Conservation (phyloP, 768 basidiomycete species). For the Lactarius pseudohatsudake region DNA sequence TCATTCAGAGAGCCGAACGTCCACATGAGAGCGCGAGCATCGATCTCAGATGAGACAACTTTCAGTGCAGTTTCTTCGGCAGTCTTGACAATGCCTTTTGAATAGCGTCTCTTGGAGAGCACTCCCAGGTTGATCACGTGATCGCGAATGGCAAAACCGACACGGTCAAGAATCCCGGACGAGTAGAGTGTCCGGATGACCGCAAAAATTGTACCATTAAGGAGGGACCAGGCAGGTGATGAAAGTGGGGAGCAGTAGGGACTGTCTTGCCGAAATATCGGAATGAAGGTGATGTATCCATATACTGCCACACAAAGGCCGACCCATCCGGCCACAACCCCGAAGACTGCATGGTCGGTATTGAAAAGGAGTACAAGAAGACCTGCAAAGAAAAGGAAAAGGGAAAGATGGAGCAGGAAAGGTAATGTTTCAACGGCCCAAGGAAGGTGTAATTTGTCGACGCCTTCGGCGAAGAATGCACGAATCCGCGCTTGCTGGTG, state of each 20-base stretch:
- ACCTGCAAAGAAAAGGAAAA: constrained; percentile 9
- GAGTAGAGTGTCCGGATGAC: background rate
- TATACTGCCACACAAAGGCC: background rate
- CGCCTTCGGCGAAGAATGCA: constrained; percentile 1
- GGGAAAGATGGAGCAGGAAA: constrained; percentile 5
- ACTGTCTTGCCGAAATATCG: background rate
- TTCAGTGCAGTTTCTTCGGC: background rate
- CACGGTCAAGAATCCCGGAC: background rate
- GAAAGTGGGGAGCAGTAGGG: background rate
- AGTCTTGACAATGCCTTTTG: background rate
- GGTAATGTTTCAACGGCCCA: constrained; percentile 3
- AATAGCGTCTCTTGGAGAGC: background rate
- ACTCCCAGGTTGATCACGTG: background rate
- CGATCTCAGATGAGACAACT: background rate
- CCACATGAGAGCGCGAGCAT: background rate
- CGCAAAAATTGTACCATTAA: background rate
- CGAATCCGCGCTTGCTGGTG: background rate
- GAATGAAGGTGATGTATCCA: background rate
- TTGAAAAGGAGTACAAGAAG: constrained; percentile 2
- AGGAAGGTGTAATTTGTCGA: background rate
- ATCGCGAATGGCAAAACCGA: background rate
- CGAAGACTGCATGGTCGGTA: background rate
- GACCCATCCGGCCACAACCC: background rate
- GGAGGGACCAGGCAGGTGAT: background rate
- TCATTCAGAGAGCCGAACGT: background rate